Evolutionary conservation across 306 rosid genomes (phyloP).

Genomic region (Begonia fuchsioides): DNA sequence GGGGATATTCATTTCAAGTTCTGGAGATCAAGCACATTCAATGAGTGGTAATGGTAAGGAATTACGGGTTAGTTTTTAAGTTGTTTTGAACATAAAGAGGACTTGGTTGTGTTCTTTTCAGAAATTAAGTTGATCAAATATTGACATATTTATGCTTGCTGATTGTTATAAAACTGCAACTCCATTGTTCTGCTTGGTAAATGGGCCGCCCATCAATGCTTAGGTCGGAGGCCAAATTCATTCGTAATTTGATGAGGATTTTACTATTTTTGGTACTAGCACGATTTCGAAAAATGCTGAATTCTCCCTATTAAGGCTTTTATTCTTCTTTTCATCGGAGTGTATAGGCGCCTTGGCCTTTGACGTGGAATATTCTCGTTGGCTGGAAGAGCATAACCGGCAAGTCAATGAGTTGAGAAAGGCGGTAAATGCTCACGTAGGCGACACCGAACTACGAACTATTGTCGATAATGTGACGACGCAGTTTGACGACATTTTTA

Average conservation of each 20-base stretch:
- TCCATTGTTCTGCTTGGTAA: no score
- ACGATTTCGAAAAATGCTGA: no score
- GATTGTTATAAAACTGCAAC: no score
- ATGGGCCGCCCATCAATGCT: no score
- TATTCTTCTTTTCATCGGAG: not conserved
- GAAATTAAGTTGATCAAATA: no score
- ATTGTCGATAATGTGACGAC: conserved; percentile 68
- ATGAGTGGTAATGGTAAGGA: conserved; percentile 82
- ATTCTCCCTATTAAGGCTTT: not conserved
- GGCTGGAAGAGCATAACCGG: conserved; percentile 86
- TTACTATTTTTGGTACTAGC: no score
- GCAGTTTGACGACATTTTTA: conserved; percentile 72
- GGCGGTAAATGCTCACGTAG: conserved; percentile 95
- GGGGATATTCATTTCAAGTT: conserved; percentile 92
- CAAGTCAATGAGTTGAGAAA: conserved; percentile 87
- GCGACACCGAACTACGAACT: conserved; percentile 87
- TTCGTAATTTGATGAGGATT: no score
- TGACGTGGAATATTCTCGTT: conserved; percentile 78
- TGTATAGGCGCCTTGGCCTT: conserved; percentile 79
- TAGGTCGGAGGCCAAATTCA: no score
- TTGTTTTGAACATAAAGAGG: no score
- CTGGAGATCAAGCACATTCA: conserved; percentile 87
- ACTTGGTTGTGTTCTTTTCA: no score
- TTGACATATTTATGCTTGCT: no score
- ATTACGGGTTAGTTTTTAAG: no score